A percentile compares a stretch with the other conserved stretches of the same genome.
Evolutionary conservation across 768 basidiomycete species (phyloP).

Genomic region (Leccinellum luteum): DNA sequence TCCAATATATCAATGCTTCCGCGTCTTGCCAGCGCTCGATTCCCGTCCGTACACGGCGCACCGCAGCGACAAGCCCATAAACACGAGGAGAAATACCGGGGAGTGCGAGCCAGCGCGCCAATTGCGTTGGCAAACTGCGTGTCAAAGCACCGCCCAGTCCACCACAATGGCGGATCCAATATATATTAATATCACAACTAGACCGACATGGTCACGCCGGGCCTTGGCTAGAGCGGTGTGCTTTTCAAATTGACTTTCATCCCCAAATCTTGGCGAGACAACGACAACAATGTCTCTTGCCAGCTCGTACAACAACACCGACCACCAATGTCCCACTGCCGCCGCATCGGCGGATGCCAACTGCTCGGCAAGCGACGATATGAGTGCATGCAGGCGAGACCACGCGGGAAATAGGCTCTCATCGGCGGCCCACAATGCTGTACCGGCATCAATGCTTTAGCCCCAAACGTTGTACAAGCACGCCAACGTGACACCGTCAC

Average conservation of each 20-base stretch:
- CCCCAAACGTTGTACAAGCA: neutral
- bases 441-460: neutral
- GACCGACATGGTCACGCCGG: neutral
- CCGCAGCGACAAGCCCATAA: conserved; percentile 5
- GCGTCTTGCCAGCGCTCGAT: conserved; percentile 30
- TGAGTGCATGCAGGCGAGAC: neutral
- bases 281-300: neutral
- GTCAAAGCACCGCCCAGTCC: neutral
- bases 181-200: neutral
- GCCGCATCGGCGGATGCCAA: neutral
- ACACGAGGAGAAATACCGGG: conserved; percentile 12
- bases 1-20: conserved; percentile 32
- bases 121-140: neutral
- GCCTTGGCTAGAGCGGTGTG: conserved; percentile 18
- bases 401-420: neutral
- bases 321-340: conserved; percentile 4
- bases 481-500: neutral
- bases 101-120: too few species aligned
- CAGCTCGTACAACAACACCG: conserved; percentile 9
- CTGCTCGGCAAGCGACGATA: neutral
- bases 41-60: conserved; percentile 11
- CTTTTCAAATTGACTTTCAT: conserved; percentile 21
- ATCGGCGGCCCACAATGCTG: neutral
- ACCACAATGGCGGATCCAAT: neutral
- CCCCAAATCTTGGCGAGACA: conserved; percentile 19